These are phyloP conservation scores for Chrysoporthe austroafricana DNA, from an alignment of 2,329 filamentous ascomycete species.

Conservation along the genomic window DNA sequence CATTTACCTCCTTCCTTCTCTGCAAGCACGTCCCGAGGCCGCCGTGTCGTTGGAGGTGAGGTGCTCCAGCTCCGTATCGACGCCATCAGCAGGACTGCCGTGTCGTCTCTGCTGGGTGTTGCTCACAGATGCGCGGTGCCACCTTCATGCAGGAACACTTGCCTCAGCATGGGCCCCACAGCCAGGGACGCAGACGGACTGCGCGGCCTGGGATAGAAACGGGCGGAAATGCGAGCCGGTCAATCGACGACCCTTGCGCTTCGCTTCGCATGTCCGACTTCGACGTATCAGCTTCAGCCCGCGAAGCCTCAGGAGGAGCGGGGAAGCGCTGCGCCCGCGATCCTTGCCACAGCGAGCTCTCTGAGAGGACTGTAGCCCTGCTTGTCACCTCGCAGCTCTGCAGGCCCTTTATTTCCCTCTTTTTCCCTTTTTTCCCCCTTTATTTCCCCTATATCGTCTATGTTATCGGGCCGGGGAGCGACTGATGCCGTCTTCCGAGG, in stretches of 20 bases:
- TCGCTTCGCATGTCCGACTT: background rate
- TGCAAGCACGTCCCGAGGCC: background rate
- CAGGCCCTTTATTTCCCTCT: background rate
- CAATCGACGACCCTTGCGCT: background rate
- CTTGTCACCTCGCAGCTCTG: background rate
- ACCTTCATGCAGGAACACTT: conserved; percentile 3
- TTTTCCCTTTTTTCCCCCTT: background rate
- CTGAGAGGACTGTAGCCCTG: background rate
- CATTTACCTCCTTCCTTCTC: background rate
- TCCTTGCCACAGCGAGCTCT: too few species aligned
- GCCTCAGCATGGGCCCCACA: too few species aligned
- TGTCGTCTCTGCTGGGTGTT: background rate
- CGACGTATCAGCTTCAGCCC: background rate
- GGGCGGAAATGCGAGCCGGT: background rate
- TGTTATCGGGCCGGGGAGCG: background rate
- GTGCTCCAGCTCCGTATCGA: background rate
- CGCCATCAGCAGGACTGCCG: background rate
- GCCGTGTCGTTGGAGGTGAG: background rate
- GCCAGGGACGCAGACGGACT: too few species aligned
- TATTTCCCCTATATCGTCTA: background rate
- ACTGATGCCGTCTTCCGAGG: background rate
- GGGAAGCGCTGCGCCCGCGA: too few species aligned
- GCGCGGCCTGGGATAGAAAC: background rate
- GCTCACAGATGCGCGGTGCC: background rate
- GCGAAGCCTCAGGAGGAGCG: background rate